These are phyloP conservation scores for Leccinum broughii DNA, from an alignment of 768 basidiomycete genomes.

Conservation along the genomic window DNA sequence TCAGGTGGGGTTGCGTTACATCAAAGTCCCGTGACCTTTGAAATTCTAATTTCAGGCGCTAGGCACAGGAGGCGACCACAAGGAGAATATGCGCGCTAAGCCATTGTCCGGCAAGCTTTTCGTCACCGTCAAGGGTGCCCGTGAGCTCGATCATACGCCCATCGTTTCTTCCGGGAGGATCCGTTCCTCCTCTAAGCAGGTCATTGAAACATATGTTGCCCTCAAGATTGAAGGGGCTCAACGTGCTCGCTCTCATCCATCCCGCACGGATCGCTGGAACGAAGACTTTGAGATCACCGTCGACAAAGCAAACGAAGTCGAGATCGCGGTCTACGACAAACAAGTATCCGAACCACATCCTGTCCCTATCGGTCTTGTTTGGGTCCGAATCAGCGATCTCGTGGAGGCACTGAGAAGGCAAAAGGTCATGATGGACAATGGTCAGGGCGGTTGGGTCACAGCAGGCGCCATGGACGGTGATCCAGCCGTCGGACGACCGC, in stretches of 20 bases:
- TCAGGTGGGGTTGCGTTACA: slow-evolving; percentile 40
- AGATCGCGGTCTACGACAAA: slow-evolving; percentile 94
- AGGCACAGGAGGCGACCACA: slow-evolving; percentile 78
- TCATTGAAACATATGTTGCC: slow-evolving; percentile 83
- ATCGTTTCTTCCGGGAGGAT: slow-evolving; percentile 56
- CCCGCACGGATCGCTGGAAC: slow-evolving; percentile 95
- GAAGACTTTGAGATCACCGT: slow-evolving; percentile 96
- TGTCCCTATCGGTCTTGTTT: slow-evolving; percentile 89
- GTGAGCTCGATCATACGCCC: slow-evolving; percentile 94
- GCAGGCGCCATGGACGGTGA: slow-evolving; percentile 85
- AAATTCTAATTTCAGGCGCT: slow-evolving; percentile 36
- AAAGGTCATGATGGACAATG: slow-evolving; percentile 83
- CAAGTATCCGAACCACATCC: slow-evolving; percentile 78
- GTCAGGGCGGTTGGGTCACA: slow-evolving; percentile 95
- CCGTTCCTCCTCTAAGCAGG: slow-evolving; percentile 78
- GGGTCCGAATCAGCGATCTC: slow-evolving; percentile 92
- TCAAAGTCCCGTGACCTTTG: background rate
- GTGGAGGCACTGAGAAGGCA: slow-evolving; percentile 92
- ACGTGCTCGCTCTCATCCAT: slow-evolving; percentile 86
- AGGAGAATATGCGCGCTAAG: slow-evolving; percentile 91
- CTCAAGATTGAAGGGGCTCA: slow-evolving; percentile 97
- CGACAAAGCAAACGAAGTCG: slow-evolving; percentile 98
- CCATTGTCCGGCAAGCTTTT: slow-evolving; percentile 91
- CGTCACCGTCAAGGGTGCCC: slow-evolving; percentile 85
- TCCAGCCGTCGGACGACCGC: slow-evolving; percentile 44